Evolutionary conservation across 2,329 filamentous ascomycete species (phyloP).

Genomic region (Fusarium sororula): DNA sequence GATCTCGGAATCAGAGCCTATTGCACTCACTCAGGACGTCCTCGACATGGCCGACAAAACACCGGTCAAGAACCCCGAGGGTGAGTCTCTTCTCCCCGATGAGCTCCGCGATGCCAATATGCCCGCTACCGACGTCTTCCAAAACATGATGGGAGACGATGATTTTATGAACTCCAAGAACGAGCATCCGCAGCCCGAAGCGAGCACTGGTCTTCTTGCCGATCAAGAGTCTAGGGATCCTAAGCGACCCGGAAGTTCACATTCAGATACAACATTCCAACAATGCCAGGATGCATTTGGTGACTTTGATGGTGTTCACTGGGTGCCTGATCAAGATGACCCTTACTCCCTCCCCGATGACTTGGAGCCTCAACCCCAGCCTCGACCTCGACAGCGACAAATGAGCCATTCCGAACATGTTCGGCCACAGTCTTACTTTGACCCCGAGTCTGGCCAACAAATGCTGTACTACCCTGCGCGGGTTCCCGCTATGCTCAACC

Average conservation of each 20-base stretch:
- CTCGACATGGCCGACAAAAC: slow-evolving; percentile 64
- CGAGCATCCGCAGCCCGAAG: slow-evolving; percentile 8
- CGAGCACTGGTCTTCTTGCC: slow-evolving; percentile 12
- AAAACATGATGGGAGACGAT: slow-evolving; percentile 46
- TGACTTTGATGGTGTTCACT: slow-evolving; percentile 85
- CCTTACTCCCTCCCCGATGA: slow-evolving; percentile 29
- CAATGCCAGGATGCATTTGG: slow-evolving; percentile 75
- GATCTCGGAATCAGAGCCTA: slow-evolving; percentile 66
- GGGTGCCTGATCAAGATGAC: slow-evolving; percentile 61
- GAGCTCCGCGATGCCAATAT: slow-evolving; percentile 49
- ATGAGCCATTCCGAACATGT: slow-evolving; percentile 42
- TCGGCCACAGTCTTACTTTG: slow-evolving; percentile 66
- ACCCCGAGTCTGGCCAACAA: slow-evolving; percentile 73
- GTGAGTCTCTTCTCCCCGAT: slow-evolving; percentile 50
- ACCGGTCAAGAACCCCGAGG: slow-evolving; percentile 51
- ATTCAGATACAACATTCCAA: slow-evolving; percentile 69
- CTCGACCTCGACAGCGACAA: slow-evolving; percentile 38
- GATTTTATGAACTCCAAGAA: slow-evolving; percentile 27
- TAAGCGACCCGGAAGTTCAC: slow-evolving; percentile 55
- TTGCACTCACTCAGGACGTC: slow-evolving; percentile 59
- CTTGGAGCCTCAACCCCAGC: slow-evolving; percentile 26
- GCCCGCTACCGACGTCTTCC: slow-evolving; percentile 46
- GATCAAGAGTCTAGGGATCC: slow-evolving; percentile 30
- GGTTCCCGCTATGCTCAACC: slow-evolving; percentile 90
- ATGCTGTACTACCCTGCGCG: slow-evolving; percentile 98